Conservation (phyloP, 1,284 basidiomycete genomes). For the Apiotrichum gamsii region DNA sequence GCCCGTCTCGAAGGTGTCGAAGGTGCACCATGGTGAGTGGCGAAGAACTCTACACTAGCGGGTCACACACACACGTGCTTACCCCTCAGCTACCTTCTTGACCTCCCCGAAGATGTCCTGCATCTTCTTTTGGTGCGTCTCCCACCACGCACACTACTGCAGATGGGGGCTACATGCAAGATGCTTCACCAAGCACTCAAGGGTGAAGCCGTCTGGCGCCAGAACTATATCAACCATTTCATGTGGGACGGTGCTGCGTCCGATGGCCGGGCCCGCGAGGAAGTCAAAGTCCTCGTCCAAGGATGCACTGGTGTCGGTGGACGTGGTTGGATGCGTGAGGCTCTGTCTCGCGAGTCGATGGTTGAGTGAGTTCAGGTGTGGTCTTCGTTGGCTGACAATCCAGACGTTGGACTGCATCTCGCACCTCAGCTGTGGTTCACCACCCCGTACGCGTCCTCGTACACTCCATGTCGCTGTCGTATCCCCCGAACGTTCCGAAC, state of each 20-base stretch:
- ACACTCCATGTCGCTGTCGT: conserved; percentile 39
- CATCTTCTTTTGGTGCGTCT: conserved; percentile 33
- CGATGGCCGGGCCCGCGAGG: conserved; percentile 12
- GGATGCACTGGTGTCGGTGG: conserved; percentile 14
- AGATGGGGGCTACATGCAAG: conserved; percentile 31
- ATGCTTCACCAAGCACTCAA: conserved; percentile 25
- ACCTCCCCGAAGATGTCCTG: conserved; percentile 37
- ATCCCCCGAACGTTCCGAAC: conserved; percentile 22
- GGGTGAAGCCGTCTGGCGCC: conserved; percentile 39
- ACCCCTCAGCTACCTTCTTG: conserved; percentile 32
- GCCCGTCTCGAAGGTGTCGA: conserved; percentile 4
- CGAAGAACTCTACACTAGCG: background rate
- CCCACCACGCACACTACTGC: conserved; percentile 33
- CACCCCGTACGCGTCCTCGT: conserved; percentile 33
- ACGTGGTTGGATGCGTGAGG: conserved; percentile 17
- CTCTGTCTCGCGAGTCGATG: conserved; percentile 37
- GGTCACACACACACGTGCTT: conserved; percentile 8
- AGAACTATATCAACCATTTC: conserved; percentile 41
- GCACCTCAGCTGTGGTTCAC: conserved; percentile 30
- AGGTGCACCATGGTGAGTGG: conserved; percentile 21
- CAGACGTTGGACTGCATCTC: conserved; percentile 40
- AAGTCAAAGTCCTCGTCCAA: conserved; percentile 25
- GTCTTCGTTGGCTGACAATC: too few relatives aligned
- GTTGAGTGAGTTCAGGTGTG: conserved; percentile 29
- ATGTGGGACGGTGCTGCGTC: conserved; percentile 25